A percentile compares a stretch with the other conserved stretches of the same genome.
These are phyloP conservation scores for Rhizopogon salebrosus DNA, from an alignment of 768 basidiomycete genomes.

Conservation along the genomic window DNA sequence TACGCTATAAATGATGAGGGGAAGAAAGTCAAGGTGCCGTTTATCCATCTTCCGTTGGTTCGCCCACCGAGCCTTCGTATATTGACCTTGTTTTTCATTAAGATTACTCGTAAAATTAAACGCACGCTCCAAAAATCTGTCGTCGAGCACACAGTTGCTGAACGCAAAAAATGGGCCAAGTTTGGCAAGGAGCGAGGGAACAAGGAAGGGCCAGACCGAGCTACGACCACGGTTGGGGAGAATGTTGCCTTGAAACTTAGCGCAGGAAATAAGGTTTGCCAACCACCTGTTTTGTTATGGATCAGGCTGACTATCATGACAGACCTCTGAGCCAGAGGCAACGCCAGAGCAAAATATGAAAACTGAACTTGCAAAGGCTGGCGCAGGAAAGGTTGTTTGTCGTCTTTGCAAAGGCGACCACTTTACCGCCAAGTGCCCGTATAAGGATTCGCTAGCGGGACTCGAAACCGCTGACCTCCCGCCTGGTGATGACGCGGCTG, in stretches of 20 bases:
- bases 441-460: constrained; percentile 87
- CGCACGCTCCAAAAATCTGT: constrained; percentile 84
- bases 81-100: background rate
- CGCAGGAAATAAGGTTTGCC: constrained; percentile 55
- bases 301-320: background rate
- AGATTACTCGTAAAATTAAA: constrained; percentile 86
- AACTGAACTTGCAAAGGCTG: constrained; percentile 60
- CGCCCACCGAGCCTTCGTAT: background rate
- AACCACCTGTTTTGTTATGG: background rate
- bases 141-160: constrained; percentile 92
- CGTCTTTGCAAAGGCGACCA: constrained; percentile 95
- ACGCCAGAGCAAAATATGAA: constrained; percentile 64
- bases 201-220: constrained; percentile 82
- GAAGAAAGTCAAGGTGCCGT: constrained; percentile 86
- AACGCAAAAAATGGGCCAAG: constrained; percentile 89
- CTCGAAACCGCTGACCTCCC: constrained; percentile 54
- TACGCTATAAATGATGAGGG: constrained; percentile 87
- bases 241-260: constrained; percentile 58
- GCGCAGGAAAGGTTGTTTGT: constrained; percentile 86
- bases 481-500: constrained; percentile 30
- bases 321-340: constrained; percentile 65
- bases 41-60: background rate
- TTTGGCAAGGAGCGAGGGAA: constrained; percentile 91
- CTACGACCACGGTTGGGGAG: constrained; percentile 90
- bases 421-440: constrained; percentile 97